phyloP scores from a whole-genome alignment of 192 early-diverging fungal genomes.

The Linderina pennispora region DNA sequence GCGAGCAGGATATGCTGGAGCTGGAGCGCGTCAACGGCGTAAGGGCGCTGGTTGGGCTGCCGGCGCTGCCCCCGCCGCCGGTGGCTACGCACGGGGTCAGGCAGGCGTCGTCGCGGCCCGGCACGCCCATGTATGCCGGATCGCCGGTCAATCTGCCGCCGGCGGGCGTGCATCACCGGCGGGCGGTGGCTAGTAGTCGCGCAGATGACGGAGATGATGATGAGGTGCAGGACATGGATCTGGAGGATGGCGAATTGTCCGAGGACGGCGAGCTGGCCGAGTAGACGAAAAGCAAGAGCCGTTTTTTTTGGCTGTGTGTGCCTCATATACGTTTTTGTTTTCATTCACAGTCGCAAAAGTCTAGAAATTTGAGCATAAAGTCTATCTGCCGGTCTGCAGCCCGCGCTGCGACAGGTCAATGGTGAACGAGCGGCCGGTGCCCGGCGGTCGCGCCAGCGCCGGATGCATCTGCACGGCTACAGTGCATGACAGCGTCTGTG shows the following conservation, averaged over 20 bases:
- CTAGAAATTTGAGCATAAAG: too few relatives aligned
- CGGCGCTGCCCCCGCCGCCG: constrained; percentile 18
- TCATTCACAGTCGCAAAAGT: too few relatives aligned
- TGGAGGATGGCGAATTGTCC: constrained; percentile 31
- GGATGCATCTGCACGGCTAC: constrained; percentile 44
- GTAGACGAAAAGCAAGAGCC: constrained; percentile 1
- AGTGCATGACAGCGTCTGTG: constrained; percentile 37
- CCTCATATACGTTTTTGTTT: not conserved
- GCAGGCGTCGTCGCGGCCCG: constrained; percentile 33
- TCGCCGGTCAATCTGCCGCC: constrained; percentile 25
- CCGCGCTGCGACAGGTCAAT: constrained; percentile 20
- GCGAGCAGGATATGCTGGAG: constrained; percentile 37
- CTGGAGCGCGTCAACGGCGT: constrained; percentile 43
- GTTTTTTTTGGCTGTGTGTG: not conserved
- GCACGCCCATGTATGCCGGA: constrained; percentile 32
- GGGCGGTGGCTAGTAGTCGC: too few relatives aligned
- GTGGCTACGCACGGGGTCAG: constrained; percentile 16
- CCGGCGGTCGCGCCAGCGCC: constrained; percentile 4
- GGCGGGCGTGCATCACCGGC: too few relatives aligned
- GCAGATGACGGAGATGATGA: constrained; percentile 10
- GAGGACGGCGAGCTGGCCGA: constrained; percentile 42
- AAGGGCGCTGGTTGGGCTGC: constrained; percentile 39
- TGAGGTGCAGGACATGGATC: constrained; percentile 31
- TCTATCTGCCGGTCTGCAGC: not conserved
- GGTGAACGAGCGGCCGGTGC: constrained; percentile 15